A percentile compares a stretch with the other conserved stretches of the same genome.
These are phyloP conservation scores for Sclerotinia minor DNA, from an alignment of 2,329 filamentous ascomycete species.

Conservation along the genomic window DNA sequence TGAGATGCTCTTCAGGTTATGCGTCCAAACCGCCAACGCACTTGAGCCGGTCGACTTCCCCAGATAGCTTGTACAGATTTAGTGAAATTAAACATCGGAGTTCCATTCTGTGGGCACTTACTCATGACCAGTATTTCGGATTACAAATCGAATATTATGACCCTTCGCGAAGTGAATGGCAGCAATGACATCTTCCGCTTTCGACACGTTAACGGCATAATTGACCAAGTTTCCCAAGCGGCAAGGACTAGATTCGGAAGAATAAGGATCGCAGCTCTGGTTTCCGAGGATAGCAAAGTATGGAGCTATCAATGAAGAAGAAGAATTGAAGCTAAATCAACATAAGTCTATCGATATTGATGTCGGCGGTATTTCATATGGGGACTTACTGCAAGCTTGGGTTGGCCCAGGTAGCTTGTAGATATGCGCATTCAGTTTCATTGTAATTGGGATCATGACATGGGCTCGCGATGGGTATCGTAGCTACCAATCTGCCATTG, in stretches of 20 bases:
- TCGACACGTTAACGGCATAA: constrained; percentile 39
- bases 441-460: constrained; percentile 29
- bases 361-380: not conserved
- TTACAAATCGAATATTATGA: constrained; percentile 47
- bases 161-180: constrained; percentile 44
- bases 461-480: constrained; percentile 26
- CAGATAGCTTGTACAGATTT: constrained; percentile 43
- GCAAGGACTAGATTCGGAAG: constrained; percentile 44
- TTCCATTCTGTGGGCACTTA: constrained; percentile 29
- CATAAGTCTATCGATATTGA: not conserved
- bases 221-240: constrained; percentile 44
- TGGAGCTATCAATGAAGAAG: constrained; percentile 38
- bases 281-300: constrained; percentile 43
- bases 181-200: constrained; percentile 35
- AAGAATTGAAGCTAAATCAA: constrained; percentile 9
- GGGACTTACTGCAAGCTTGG: constrained; percentile 26
- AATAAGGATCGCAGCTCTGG: constrained; percentile 42
- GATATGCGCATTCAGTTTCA: constrained; percentile 22
- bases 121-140: constrained; percentile 60
- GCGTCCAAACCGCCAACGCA: constrained; percentile 57
- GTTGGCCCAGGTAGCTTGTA: constrained; percentile 24
- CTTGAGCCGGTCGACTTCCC: constrained; percentile 65
- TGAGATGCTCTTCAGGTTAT: constrained; percentile 51
- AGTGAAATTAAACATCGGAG: not conserved
- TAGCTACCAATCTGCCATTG: constrained; percentile 28